Percentiles rank a stretch among this genome's conserved stretches.
Conservation (phyloP, 2,329 filamentous ascomycete genomes). For the Domatiomyces globalis region DNA sequence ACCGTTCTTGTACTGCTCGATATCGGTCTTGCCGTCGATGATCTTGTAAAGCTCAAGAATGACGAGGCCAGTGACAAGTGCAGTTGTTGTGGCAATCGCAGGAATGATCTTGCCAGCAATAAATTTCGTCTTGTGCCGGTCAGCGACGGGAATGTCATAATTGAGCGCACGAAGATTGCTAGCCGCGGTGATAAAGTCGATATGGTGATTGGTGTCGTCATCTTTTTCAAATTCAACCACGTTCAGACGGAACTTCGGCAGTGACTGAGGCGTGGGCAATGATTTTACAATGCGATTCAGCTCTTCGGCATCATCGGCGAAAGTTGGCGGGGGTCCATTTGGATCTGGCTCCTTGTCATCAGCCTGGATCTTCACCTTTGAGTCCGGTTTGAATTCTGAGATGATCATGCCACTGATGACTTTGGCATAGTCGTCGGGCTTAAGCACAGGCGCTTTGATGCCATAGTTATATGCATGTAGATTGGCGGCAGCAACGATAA, state of each 20-base stretch:
- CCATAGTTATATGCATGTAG: conserved; percentile 96
- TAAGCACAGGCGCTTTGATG: conserved; percentile 68
- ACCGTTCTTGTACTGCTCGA: conserved; percentile 98
- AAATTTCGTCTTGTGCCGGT: conserved; percentile 97
- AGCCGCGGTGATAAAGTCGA: conserved; percentile 95
- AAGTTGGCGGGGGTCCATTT: conserved; percentile 46
- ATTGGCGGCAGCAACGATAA: conserved; percentile 76
- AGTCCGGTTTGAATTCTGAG: conserved; percentile 81
- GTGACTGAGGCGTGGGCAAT: conserved; percentile 62
- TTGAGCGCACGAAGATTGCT: conserved; percentile 95
- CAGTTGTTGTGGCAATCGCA: conserved; percentile 93
- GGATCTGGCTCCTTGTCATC: conserved; percentile 92
- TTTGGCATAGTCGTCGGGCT: conserved; percentile 58
- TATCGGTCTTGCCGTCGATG: conserved; percentile 85
- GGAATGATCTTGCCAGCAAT: conserved; percentile 99
- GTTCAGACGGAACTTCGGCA: conserved; percentile 76
- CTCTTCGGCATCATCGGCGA: conserved; percentile 60
- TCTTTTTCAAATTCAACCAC: conserved; percentile 98
- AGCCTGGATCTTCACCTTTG: conserved; percentile 90
- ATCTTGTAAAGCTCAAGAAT: conserved; percentile 92
- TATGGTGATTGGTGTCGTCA: conserved; percentile 94
- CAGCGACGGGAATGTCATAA: conserved; percentile 87
- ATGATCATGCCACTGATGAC: conserved; percentile 88
- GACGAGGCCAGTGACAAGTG: conserved; percentile 85
- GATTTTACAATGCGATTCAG: conserved; percentile 56